These are phyloP conservation scores for Daldinia childiae DNA, from an alignment of 495 filamentous ascomycete genomes.

Conservation along the genomic window DNA sequence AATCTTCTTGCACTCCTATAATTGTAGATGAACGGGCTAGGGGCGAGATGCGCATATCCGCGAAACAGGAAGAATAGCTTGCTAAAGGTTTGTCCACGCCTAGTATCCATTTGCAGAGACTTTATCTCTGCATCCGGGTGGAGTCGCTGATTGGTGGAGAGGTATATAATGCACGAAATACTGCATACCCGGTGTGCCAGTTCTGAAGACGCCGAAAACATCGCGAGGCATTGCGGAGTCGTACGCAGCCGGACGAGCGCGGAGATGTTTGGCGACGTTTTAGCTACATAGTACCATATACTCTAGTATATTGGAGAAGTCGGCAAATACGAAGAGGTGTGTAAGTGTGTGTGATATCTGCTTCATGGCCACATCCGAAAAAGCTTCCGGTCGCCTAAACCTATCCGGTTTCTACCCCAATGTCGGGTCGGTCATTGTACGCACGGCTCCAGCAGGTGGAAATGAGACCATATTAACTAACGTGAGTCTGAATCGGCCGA, in stretches of 20 bases:
- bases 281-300: conserved; percentile 34
- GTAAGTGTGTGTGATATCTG: conserved; percentile 21
- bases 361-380: conserved; percentile 40
- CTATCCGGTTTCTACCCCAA: conserved; percentile 34
- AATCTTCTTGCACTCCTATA: conserved; percentile 7
- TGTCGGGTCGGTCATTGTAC: conserved; percentile 36
- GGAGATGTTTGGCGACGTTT: conserved; percentile 25
- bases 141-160: conserved; percentile 39
- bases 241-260: conserved; percentile 25
- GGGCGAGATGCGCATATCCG: conserved; percentile 21
- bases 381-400: conserved; percentile 36
- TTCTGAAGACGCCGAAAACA: conserved; percentile 31
- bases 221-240: conserved; percentile 27
- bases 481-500: conserved; percentile 42
- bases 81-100: conserved; percentile 24
- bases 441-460: conserved; percentile 33
- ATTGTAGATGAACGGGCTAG: conserved; percentile 1
- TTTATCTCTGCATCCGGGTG: conserved; percentile 44
- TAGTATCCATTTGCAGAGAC: conserved; percentile 24
- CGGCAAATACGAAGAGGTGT: conserved; percentile 40
- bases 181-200: conserved; percentile 43
- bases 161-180: conserved; percentile 46
- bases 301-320: conserved; percentile 33
- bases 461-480: conserved; percentile 38
- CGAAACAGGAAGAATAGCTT: conserved; percentile 25